Base-by-base conservation (phyloP, 1,139 yeast genomes). In the Candida sp. region DNA sequence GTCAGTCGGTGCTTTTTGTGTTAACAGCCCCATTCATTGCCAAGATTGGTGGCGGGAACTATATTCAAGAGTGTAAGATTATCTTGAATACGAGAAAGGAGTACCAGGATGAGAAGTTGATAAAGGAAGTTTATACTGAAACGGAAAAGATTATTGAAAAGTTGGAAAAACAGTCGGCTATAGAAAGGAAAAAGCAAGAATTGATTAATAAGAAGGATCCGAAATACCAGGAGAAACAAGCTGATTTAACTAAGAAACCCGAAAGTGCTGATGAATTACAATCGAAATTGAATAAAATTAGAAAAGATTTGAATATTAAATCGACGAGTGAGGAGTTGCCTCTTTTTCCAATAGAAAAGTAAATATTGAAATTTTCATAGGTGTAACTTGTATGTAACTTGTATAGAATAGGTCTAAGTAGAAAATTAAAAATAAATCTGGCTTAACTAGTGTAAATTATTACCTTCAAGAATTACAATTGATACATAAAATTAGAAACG, bases 1-100 rank as follows among this genome's bases (percentile, higher is more conserved):
- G 90, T 37, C 97, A 93, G 64, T 80, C 89, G 25, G 59, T 86
- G 32, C 57, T 88, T 41, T 85, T 77, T 66, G 88, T 90, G 0
- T 60, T 87, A 41, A 79, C 75, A 75, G 79, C 87, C 3, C 97
- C 97, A 0, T 80, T 85, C 21, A 70, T 89, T 33, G 61, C 73
- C 32, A 73, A 72, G 23, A 67, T 73, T 40, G 69, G 69, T 11
- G 95, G 93, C 5, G 95, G 90, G 1, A 71, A 79, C 44, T 77
- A 84, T 54, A 69, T 89, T 41, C 83, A 86, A 38, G 93, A 91
- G 56, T 87, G 97, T 63, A 66, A 73, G 21, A 64, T 84, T 8
- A 72, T 84, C 29, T 63, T 58, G 7, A 84, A 84, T 11, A 76
- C 83, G 0, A 74, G 96, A 49, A 60, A 66, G 41, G 97, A 90